These are phyloP conservation scores for Lactarius vividus DNA, from an alignment of 768 basidiomycete genomes.

Conservation along the genomic window DNA sequence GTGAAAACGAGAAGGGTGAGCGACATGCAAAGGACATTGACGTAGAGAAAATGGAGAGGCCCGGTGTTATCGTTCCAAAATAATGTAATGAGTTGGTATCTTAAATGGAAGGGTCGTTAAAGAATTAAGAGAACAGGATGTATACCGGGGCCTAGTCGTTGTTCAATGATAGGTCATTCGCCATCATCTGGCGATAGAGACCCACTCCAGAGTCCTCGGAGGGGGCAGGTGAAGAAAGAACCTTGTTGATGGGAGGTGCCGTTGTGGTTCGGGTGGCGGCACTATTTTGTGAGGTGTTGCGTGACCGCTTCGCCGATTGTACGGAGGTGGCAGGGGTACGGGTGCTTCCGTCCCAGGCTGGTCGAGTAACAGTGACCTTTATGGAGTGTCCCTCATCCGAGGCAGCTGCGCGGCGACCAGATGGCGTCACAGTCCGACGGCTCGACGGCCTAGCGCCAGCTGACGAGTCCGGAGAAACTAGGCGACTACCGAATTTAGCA, in stretches of 20 bases:
- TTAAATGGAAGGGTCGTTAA: constrained; percentile 18
- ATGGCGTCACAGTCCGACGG: constrained; percentile 51
- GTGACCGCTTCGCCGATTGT: constrained; percentile 52
- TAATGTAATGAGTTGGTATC: constrained; percentile 28
- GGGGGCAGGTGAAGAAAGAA: constrained; percentile 67
- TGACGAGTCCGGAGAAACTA: constrained; percentile 61
- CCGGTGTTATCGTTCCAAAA: constrained; percentile 27
- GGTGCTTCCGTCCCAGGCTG: constrained; percentile 68
- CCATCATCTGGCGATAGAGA: constrained; percentile 77
- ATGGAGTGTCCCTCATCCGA: constrained; percentile 63
- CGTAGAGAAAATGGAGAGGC: constrained; percentile 29
- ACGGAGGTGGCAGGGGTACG: constrained; percentile 37
- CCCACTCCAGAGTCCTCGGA: constrained; percentile 83
- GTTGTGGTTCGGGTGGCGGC: constrained; percentile 45
- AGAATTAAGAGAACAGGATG: constrained; percentile 31
- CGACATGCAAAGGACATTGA: constrained; percentile 27
- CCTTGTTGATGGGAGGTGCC: constrained; percentile 38
- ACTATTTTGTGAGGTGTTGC: constrained; percentile 73
- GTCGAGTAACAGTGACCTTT: constrained; percentile 71
- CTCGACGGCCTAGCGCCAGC: constrained; percentile 54
- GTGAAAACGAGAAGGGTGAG: constrained; percentile 18
- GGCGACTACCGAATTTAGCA: constrained; percentile 87
- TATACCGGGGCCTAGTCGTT: constrained; percentile 20
- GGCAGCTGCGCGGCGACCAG: constrained; percentile 44
- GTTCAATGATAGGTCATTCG: constrained; percentile 68